Evolutionary conservation across 208 protist genomes (phyloP).

Genomic region (Entamoeba moshkovskii): DNA sequence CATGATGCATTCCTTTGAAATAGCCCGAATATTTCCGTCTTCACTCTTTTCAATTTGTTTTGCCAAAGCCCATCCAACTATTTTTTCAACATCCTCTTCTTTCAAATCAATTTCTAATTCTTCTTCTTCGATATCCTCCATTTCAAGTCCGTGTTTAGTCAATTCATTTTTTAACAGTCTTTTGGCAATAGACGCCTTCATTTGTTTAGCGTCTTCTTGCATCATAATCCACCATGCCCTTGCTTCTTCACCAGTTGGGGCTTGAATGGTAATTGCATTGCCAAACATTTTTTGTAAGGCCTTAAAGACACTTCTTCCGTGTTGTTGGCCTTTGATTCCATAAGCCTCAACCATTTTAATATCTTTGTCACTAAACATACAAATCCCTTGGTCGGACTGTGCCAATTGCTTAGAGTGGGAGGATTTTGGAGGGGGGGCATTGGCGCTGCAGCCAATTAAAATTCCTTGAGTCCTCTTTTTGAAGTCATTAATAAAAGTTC

Average conservation of each 20-base stretch:
- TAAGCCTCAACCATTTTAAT: not conserved
- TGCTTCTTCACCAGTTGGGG: not conserved
- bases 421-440: not conserved
- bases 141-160: not conserved
- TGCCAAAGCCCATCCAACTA: not conserved
- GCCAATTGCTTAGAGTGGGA: not conserved
- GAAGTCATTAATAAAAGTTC: not conserved
- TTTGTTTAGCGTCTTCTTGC: not conserved
- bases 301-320: not conserved
- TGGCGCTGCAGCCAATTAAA: not conserved
- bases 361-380: not conserved
- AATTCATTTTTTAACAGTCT: not conserved
- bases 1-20: not conserved
- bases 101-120: not conserved
- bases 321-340: not conserved
- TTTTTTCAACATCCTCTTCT: not conserved
- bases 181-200: not conserved
- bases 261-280: not conserved
- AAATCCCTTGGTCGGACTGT: not conserved
- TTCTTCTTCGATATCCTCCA: not conserved
- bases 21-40: not conserved
- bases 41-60: not conserved
- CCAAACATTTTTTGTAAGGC: not conserved
- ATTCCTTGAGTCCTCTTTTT: not conserved
- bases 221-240: not conserved